These are phyloP conservation scores for Trypanosoma caninum DNA, from an alignment of 208 protist genomes.

Conservation along the genomic window DNA sequence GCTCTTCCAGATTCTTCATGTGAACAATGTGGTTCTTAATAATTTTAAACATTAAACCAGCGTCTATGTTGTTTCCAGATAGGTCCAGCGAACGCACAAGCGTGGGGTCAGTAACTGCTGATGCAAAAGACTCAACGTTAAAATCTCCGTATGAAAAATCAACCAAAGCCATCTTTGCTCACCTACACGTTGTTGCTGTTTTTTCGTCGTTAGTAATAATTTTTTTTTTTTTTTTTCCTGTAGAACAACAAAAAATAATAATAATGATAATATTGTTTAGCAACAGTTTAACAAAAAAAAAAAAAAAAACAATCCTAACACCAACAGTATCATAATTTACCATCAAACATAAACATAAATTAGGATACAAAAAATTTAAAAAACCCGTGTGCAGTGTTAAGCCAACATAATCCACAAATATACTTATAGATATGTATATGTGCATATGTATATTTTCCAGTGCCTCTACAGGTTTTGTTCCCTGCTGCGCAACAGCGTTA, in stretches of 20 bases:
- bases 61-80: conserved; percentile 72
- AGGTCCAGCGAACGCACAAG: conserved; percentile 60
- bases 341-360: neutral
- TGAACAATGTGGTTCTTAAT: conserved; percentile 47
- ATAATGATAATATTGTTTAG: no score
- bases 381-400: neutral
- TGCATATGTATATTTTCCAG: conserved; percentile 4
- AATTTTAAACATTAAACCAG: conserved; percentile 43
- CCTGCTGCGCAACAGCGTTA: neutral
- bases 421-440: neutral
- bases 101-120: conserved; percentile 33
- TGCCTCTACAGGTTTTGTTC: no score
- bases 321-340: no score
- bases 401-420: neutral
- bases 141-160: conserved; percentile 69
- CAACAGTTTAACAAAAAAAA: neutral
- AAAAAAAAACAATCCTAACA: no score
- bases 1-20: conserved; percentile 55
- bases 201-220: neutral
- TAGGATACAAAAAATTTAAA: neutral
- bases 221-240: neutral
- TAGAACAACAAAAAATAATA: no score
- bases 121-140: conserved; percentile 39
- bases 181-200: neutral
- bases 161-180: conserved; percentile 24